Evolutionary conservation across 2,329 filamentous ascomycete genomes (phyloP).

Genomic region (Zasmidium cellare): DNA sequence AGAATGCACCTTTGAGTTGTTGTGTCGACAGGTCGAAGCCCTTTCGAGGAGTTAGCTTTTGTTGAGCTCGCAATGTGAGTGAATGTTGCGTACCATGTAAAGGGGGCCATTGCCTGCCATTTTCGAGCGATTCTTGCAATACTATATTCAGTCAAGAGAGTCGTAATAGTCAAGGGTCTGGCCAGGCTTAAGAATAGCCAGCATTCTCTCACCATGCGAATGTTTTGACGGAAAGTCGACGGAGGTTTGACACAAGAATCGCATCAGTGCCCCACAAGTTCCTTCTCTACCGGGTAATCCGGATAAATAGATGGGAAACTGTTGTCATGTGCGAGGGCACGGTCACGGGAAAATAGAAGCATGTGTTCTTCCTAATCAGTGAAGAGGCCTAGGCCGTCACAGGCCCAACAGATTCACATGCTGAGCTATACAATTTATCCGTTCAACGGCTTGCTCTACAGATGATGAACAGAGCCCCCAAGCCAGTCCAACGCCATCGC

Average conservation of each 20-base stretch:
- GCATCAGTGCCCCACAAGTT: not conserved
- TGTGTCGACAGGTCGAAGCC: constrained; percentile 97
- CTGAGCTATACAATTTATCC: no score
- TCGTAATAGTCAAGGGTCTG: not conserved
- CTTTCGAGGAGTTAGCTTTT: constrained; percentile 11
- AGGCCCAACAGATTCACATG: no score
- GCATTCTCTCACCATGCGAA: not conserved
- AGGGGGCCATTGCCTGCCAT: constrained; percentile 9
- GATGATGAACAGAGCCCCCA: not conserved
- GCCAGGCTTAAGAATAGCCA: not conserved
- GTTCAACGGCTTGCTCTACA: no score
- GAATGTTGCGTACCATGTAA: constrained; percentile 15
- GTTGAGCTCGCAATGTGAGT: not conserved
- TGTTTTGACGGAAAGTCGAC: not conserved
- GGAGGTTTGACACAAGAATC: not conserved
- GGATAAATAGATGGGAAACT: not conserved
- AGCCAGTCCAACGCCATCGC: not conserved
- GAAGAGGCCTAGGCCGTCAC: no score
- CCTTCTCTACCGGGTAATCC: not conserved
- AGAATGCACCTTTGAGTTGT: constrained; percentile 84
- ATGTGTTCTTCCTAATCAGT: not conserved
- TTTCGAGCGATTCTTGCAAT: not conserved
- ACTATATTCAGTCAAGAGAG: not conserved
- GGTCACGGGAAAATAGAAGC: not conserved
- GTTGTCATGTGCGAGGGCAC: no score